phyloP scores from a whole-genome alignment of 371 early-diverging fungal species.

The Syncephalis plumigaleata region DNA sequence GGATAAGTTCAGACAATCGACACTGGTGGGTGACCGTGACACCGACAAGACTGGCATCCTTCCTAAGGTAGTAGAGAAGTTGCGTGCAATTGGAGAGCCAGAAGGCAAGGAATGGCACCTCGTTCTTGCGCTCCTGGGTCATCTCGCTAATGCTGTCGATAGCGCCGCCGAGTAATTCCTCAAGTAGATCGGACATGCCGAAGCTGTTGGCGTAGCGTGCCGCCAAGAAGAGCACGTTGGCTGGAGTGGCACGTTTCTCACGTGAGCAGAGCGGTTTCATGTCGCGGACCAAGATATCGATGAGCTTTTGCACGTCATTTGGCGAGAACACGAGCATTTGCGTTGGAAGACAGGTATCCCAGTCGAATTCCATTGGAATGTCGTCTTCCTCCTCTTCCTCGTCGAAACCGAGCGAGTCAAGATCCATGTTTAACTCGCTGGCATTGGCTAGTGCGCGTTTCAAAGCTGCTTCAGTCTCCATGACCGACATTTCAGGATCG shows the following conservation, averaged over 20 bases:
- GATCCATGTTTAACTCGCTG: no score
- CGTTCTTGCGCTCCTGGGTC: slow-evolving; percentile 32
- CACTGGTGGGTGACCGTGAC: slow-evolving; percentile 37
- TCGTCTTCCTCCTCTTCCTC: no score
- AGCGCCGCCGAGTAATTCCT: slow-evolving; percentile 40
- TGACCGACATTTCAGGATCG: no score
- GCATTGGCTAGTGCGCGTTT: no score
- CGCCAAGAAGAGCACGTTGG: slow-evolving; percentile 69
- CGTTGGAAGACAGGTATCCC: slow-evolving; percentile 58
- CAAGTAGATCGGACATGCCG: slow-evolving; percentile 45
- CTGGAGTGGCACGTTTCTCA: slow-evolving; percentile 48
- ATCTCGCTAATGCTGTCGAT: slow-evolving; percentile 31
- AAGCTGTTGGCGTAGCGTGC: slow-evolving; percentile 76
- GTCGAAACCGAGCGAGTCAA: no score
- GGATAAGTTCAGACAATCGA: slow-evolving; percentile 38
- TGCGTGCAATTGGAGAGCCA: slow-evolving; percentile 69
- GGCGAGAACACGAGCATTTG: slow-evolving; percentile 84
- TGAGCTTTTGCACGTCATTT: slow-evolving; percentile 41
- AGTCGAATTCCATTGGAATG: slow-evolving; percentile 33
- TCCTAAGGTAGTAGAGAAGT: slow-evolving; percentile 57
- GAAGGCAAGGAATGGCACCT: slow-evolving; percentile 33
- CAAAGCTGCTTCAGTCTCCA: no score
- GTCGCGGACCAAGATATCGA: slow-evolving; percentile 43
- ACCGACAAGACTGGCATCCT: slow-evolving; percentile 49
- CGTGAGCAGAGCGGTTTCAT: slow-evolving; percentile 33